These are phyloP conservation scores for Cytospora piceae DNA, from an alignment of 2,329 filamentous ascomycete species.

Conservation along the genomic window DNA sequence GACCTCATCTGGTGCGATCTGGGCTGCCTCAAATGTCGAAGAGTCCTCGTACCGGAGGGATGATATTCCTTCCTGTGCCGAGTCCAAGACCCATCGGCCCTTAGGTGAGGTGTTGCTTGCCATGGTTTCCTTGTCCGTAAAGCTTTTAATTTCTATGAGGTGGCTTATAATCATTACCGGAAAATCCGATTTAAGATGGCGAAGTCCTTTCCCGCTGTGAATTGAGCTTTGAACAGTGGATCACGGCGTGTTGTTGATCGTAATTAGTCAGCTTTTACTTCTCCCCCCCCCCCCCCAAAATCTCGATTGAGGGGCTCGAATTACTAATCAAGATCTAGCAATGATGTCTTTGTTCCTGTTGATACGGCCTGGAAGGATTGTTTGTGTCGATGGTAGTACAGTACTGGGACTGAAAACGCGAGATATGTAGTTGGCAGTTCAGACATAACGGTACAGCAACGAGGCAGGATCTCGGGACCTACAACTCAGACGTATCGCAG, in stretches of 20 bases:
- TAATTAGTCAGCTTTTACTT: neutral
- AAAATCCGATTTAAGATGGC: neutral
- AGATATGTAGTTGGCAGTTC: no score
- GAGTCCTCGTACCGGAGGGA: slow-evolving; percentile 11
- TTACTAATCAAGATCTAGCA: neutral
- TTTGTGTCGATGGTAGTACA: neutral
- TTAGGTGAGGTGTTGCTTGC: neutral
- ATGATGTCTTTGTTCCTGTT: neutral
- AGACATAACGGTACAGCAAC: no score
- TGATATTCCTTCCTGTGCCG: slow-evolving; percentile 19
- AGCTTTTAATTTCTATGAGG: neutral
- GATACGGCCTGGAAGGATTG: neutral
- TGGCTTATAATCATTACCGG: neutral
- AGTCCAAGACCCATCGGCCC: slow-evolving; percentile 23
- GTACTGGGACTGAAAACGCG: no score
- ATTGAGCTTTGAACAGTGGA: neutral
- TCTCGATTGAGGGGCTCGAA: neutral
- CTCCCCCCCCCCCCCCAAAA: no score
- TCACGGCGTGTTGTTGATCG: neutral
- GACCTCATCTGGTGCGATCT: slow-evolving; percentile 61
- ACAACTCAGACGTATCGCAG: no score
- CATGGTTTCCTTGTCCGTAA: neutral
- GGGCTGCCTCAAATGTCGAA: slow-evolving; percentile 22
- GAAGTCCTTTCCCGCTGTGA: neutral
- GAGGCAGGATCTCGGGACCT: no score